These are phyloP conservation scores for Acidomyces sp. DNA, from an alignment of 495 filamentous ascomycete genomes.

Conservation along the genomic window DNA sequence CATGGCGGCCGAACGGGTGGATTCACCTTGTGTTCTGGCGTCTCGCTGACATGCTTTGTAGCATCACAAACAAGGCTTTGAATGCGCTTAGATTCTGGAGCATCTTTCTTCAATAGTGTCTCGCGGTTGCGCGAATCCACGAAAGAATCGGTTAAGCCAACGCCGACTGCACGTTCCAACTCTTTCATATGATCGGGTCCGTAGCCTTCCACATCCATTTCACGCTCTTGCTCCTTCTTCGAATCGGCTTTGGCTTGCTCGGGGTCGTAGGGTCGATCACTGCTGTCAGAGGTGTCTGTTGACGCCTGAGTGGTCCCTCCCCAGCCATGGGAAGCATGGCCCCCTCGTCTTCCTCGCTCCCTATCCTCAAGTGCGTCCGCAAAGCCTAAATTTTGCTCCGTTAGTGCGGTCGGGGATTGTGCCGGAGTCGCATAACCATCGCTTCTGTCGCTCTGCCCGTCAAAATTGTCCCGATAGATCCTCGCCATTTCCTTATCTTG, in stretches of 20 bases:
- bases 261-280: not conserved
- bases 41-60: not conserved
- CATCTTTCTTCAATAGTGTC: conserved; percentile 13
- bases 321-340: not conserved
- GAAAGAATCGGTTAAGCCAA: conserved; percentile 11
- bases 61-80: not conserved
- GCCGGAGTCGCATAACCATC: conserved; percentile 28
- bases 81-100: conserved; percentile 9
- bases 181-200: conserved; percentile 16
- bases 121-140: conserved; percentile 9
- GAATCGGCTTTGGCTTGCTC: conserved; percentile 1
- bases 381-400: conserved; percentile 7
- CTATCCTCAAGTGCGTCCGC: not conserved
- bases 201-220: conserved; percentile 17
- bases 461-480: conserved; percentile 15
- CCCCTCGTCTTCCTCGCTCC: not conserved
- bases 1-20: conserved; percentile 9
- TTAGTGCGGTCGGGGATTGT: not conserved
- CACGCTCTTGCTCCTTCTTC: conserved; percentile 8
- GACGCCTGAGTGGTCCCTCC: not conserved
- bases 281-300: not conserved
- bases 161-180: conserved; percentile 6
- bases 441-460: conserved; percentile 28
- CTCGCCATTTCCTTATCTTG: conserved; percentile 21
- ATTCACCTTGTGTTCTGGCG: not conserved